phyloP scores from a whole-genome alignment of 2,329 filamentous ascomycete species.

The Massarina eburnea region DNA sequence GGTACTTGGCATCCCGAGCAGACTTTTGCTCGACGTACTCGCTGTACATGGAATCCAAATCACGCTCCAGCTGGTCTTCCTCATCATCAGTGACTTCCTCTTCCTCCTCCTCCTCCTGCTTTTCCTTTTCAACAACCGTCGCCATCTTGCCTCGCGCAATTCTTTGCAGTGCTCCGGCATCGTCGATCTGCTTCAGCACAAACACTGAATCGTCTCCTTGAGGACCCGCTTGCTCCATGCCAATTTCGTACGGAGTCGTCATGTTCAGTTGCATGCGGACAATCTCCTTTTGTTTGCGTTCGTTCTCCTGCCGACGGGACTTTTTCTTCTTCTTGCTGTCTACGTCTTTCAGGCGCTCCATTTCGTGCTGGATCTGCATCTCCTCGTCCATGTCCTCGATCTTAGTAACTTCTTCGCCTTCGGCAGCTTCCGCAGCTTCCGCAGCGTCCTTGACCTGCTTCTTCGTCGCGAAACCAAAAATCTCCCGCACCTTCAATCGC shows the following conservation, averaged over 20 bases:
- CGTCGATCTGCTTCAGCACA: constrained; percentile 77
- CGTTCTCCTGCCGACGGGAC: constrained; percentile 83
- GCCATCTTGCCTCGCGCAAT: constrained; percentile 80
- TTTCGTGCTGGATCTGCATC: constrained; percentile 81
- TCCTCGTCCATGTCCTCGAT: constrained; percentile 95
- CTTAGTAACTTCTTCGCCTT: constrained; percentile 71
- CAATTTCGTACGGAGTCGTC: constrained; percentile 93
- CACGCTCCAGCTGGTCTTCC: constrained; percentile 76
- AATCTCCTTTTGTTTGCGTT: constrained; percentile 91
- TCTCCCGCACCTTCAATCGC: constrained; percentile 85
- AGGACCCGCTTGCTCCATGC: constrained; percentile 81
- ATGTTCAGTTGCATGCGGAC: constrained; percentile 98
- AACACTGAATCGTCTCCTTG: constrained; percentile 84
- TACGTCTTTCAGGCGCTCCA: constrained; percentile 79
- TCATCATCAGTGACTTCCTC: constrained; percentile 70
- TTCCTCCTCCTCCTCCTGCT: constrained; percentile 49
- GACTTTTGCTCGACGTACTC: constrained; percentile 80
- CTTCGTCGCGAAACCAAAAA: constrained; percentile 83
- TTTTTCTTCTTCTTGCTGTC: constrained; percentile 77
- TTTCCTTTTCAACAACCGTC: constrained; percentile 58
- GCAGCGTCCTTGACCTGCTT: constrained; percentile 56
- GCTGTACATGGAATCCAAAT: constrained; percentile 87
- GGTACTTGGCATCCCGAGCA: constrained; percentile 79
- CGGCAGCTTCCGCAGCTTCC: constrained; percentile 39
- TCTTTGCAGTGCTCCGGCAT: constrained; percentile 67